Conservation (phyloP, 169 alveolate genomes). For the Theileria parva region DNA sequence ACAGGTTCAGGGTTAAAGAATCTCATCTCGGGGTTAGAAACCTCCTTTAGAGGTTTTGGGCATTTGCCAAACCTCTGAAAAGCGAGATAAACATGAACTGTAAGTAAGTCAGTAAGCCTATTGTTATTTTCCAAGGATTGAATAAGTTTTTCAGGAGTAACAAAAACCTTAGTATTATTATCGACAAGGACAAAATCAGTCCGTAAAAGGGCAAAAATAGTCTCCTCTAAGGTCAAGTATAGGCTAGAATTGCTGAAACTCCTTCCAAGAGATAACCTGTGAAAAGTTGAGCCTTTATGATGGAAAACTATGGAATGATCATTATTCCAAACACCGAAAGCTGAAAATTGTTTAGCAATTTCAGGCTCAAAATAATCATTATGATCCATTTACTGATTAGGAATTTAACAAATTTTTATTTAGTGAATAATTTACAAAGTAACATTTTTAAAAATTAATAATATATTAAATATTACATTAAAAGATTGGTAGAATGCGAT, state of each 20-base stretch:
- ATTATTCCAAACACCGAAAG: slow-evolving; percentile 23
- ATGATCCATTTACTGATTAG: not conserved
- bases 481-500: not conserved
- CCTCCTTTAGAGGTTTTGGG: slow-evolving; percentile 3
- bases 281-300: slow-evolving; percentile 26
- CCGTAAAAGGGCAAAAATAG: slow-evolving; percentile 15
- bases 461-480: not conserved
- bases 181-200: slow-evolving; percentile 19
- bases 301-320: not conserved
- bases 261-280: slow-evolving; percentile 7
- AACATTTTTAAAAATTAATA: too few species aligned
- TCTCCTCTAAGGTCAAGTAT: slow-evolving; percentile 6
- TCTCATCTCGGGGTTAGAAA: not conserved
- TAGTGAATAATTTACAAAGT: not conserved
- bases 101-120: not conserved
- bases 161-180: not conserved
- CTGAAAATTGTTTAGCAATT: not conserved
- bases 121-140: not conserved
- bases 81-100: slow-evolving; percentile 16
- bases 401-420: not conserved
- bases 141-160: not conserved
- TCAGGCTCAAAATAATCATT: not conserved
- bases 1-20: not conserved
- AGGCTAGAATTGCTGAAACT: not conserved
- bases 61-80: slow-evolving; percentile 13